Evolutionary conservation across 2,329 filamentous ascomycete genomes (phyloP).

Genomic region (Nectriaceae sp.): DNA sequence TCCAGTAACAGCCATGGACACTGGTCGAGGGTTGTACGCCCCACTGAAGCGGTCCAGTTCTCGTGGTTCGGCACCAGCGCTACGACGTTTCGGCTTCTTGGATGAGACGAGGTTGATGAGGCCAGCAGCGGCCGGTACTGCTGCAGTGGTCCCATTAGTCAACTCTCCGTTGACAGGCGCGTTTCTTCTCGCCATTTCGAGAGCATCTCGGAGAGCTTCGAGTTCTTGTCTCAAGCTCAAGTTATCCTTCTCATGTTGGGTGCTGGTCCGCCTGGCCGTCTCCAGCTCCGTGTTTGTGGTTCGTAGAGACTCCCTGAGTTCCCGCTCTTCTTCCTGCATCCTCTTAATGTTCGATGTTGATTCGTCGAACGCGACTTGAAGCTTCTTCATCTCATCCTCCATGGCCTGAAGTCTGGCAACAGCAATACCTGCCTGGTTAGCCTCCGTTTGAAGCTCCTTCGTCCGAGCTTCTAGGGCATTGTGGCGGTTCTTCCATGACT

Average conservation of each 20-base stretch:
- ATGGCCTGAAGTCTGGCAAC: constrained; percentile 87
- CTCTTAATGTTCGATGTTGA: constrained; percentile 88
- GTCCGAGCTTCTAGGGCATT: constrained; percentile 86
- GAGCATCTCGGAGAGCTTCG: constrained; percentile 85
- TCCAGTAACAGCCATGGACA: constrained; percentile 87
- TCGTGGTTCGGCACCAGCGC: constrained; percentile 82
- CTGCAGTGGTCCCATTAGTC: constrained; percentile 39
- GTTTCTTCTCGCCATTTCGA: constrained; percentile 81
- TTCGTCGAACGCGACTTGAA: constrained; percentile 88
- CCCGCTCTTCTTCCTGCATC: constrained; percentile 90
- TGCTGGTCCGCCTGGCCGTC: constrained; percentile 71
- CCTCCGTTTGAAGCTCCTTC: constrained; percentile 93
- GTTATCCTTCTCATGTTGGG: constrained; percentile 82
- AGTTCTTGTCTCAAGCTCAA: constrained; percentile 83
- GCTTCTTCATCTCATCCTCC: constrained; percentile 93
- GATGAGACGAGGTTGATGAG: constrained; percentile 96
- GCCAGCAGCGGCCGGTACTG: constrained; percentile 64
- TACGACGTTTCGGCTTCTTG: constrained; percentile 95
- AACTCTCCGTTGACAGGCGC: constrained; percentile 70
- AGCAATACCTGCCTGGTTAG: constrained; percentile 95
- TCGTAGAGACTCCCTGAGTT: constrained; percentile 79
- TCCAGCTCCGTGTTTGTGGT: constrained; percentile 81
- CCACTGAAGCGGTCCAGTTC: constrained; percentile 88
- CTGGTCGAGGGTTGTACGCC: constrained; percentile 90
- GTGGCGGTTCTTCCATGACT: constrained; percentile 91